A percentile compares a stretch with the other conserved stretches of the same genome.
phyloP scores from a whole-genome alignment of 129 eudicot species.

The Tagetes erecta region DNA sequence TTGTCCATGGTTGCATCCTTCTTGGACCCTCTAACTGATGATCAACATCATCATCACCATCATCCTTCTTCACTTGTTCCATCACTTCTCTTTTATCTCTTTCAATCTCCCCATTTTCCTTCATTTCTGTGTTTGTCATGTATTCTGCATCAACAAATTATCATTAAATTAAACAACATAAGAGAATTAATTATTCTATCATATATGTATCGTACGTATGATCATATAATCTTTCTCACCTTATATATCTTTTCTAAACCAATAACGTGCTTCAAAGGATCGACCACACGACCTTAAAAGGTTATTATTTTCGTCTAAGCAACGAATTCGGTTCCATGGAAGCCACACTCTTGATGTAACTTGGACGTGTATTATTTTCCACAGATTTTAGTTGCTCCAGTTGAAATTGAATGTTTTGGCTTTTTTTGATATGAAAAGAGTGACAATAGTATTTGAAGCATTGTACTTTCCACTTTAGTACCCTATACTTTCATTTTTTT shows the following conservation, averaged over 20 bases:
- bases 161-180: slow-evolving; percentile 21
- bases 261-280: slow-evolving; percentile 17
- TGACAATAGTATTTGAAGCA: slow-evolving; percentile 37
- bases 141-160: slow-evolving; percentile 23
- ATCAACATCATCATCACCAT: slow-evolving; percentile 17
- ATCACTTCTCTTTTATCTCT: slow-evolving; percentile 23
- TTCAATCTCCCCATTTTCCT: slow-evolving; percentile 46
- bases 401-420: slow-evolving; percentile 11
- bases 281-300: slow-evolving; percentile 18
- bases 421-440: slow-evolving; percentile 26
- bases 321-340: neutral
- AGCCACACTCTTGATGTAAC: slow-evolving; percentile 30
- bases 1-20: slow-evolving; percentile 70
- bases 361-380: neutral
- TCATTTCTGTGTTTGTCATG: slow-evolving; percentile 29
- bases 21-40: slow-evolving; percentile 27
- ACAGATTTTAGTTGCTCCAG: slow-evolving; percentile 11
- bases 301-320: neutral
- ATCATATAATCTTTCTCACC: slow-evolving; percentile 14
- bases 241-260: neutral
- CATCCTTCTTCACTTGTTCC: slow-evolving; percentile 35
- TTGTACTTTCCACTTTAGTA: slow-evolving; percentile 38
- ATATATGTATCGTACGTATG: neutral
- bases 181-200: neutral
- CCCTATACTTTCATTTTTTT: slow-evolving; percentile 34